Evolutionary conservation across 768 basidiomycete genomes (phyloP).

Genomic region (Lyophyllum semitale): DNA sequence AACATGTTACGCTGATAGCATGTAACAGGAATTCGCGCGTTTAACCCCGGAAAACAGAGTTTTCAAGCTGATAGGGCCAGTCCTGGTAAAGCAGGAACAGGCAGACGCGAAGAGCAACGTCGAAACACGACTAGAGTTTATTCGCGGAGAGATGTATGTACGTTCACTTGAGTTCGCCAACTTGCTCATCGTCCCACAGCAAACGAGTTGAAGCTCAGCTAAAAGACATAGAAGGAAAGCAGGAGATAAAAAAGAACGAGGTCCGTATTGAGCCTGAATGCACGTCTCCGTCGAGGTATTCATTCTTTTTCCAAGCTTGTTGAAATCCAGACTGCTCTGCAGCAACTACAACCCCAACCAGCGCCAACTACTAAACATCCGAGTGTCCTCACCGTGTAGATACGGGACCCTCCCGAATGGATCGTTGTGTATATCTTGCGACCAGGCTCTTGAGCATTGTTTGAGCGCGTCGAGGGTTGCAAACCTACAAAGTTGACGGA

Average conservation of each 20-base stretch:
- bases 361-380: conserved; percentile 11
- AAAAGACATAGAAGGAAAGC: conserved; percentile 73
- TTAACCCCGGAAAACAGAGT: conserved; percentile 77
- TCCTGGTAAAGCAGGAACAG: conserved; percentile 88
- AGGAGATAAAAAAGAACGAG: conserved; percentile 83
- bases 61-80: conserved; percentile 90
- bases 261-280: conserved; percentile 38
- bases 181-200: conserved; percentile 24
- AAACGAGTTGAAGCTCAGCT: conserved; percentile 83
- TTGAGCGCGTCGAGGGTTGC: not conserved
- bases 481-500: not conserved
- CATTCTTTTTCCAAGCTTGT: conserved; percentile 51
- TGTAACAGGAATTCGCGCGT: conserved; percentile 75
- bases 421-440: not conserved
- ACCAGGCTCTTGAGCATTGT: not conserved
- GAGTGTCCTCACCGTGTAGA: conserved; percentile 8
- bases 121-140: conserved; percentile 88
- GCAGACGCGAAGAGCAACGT: conserved; percentile 86
- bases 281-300: conserved; percentile 5
- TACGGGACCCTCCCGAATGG: not conserved
- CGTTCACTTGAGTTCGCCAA: not conserved
- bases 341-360: conserved; percentile 37
- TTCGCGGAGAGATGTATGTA: conserved; percentile 82
- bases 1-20: not conserved
- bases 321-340: conserved; percentile 63